Evolutionary conservation across 2,329 filamentous ascomycete species (phyloP), one percentile per base, ranked within the genome.

Genomic region (Hawksworthiomyces lignivorus): DNA sequence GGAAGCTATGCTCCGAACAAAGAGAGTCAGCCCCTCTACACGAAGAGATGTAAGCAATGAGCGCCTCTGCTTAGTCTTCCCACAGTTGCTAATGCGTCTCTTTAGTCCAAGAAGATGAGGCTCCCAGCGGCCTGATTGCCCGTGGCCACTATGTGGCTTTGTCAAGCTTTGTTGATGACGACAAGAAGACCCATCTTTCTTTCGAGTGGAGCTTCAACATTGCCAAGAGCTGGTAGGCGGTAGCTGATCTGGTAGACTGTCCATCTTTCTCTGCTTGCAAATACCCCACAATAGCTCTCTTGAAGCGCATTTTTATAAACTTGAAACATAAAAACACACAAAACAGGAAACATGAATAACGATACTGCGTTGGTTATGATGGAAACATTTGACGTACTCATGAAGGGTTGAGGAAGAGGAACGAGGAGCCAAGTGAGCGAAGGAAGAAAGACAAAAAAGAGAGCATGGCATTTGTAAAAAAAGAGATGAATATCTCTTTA

Each of bases 131-230:
- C 55, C 90, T 97, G 80, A 68, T 97, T 41, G 83, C 79, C 43
- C 85, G 92, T 48, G 92, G 88, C 50, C 81, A 88, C 66, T 98
- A 98, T 75, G 84, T 84, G 47, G 89, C 89, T 49, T 66, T 81
- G 48, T 95, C 88, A 52, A 87, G 80, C 64, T 98, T 98, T 62
- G 77, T 95, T 48, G 92, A 98, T 61, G 92, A 98, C 57, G 92
- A 98, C 68, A 83, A 92, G 63, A 81, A 87, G 65, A 82, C 76
- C 50, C 89, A 98, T 65, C 73, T 98, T 50, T 74, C 83, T 61
- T 98, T 98, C 63, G 84, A 94, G 57, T 98, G 92, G 92, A 80
- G 82, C 48, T 97, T 98, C 58, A 85, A 96, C 59, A 95, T 98
- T 62, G 76, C 84, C 67, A 98, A 97, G 77, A 87, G 95, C 62